Conservation (phyloP, 1,284 basidiomycete genomes). For the Sphaerobolus stellatus region DNA sequence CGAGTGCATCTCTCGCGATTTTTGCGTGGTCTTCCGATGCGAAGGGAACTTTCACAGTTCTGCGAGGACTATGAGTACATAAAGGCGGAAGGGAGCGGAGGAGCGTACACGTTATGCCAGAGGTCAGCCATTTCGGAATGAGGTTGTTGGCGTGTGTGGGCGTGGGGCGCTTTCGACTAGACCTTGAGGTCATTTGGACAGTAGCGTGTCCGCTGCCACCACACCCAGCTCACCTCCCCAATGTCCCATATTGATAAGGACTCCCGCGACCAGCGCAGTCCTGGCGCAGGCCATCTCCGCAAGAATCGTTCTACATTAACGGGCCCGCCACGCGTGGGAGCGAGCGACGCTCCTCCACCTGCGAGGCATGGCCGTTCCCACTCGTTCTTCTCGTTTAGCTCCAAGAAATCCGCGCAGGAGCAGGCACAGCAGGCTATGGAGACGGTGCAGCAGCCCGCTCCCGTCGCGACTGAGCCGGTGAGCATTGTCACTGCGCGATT, state of each 20-base stretch:
- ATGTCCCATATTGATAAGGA: neutral
- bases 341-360: conserved; percentile 20
- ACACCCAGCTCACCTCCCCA: neutral
- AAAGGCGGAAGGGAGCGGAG: no score
- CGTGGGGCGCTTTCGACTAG: no score
- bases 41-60: conserved; percentile 77
- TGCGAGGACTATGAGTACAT: conserved; percentile 27
- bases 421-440: conserved; percentile 8
- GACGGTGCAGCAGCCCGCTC: conserved; percentile 14
- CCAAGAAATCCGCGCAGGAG: conserved; percentile 22
- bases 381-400: conserved; percentile 45
- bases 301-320: conserved; percentile 38
- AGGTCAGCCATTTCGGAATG: neutral
- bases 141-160: neutral
- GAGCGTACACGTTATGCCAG: neutral
- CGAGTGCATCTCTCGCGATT: conserved; percentile 78
- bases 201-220: no score
- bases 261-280: conserved; percentile 47
- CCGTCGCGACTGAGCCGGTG: no score
- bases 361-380: conserved; percentile 32
- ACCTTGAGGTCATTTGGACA: no score
- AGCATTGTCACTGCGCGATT: no score
- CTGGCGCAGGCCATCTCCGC: conserved; percentile 49
- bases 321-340: conserved; percentile 18
- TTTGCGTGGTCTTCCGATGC: conserved; percentile 67